phyloP scores from a whole-genome alignment of 2,329 filamentous ascomycete genomes.

The Fusarium albosuccineum region DNA sequence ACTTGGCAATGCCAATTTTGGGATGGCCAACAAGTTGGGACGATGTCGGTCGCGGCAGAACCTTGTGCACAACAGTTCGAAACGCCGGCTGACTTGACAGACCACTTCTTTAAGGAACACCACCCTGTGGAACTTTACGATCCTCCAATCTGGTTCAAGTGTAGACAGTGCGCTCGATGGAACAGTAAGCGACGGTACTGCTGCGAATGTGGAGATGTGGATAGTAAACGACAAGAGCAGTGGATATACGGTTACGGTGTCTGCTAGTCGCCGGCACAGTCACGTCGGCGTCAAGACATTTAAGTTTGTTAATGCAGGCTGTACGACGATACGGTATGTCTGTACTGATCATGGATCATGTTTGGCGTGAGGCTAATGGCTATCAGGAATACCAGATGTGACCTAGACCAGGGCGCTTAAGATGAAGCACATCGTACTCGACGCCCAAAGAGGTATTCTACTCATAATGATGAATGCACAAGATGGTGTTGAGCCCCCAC shows the following conservation, averaged over 20 bases:
- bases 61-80: constrained; percentile 7
- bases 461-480: constrained; percentile 27
- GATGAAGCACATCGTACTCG: constrained; percentile 8
- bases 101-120: constrained; percentile 11
- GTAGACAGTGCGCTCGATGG: constrained; percentile 3
- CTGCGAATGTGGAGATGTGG: constrained; percentile 13
- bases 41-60: background rate
- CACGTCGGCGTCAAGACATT: constrained; percentile 12
- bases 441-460: constrained; percentile 4
- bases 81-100: background rate
- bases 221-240: constrained; percentile 17
- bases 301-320: background rate
- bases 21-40: background rate
- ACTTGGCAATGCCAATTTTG: constrained; percentile 21
- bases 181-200: constrained; percentile 12
- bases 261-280: constrained; percentile 22
- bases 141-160: constrained; percentile 5
- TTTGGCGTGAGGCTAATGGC: background rate
- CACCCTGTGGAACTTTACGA: constrained; percentile 1
- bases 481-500: constrained; percentile 28
- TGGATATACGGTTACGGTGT: constrained; percentile 25
- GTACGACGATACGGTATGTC: background rate
- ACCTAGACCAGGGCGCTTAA: background rate
- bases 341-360: background rate
- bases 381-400: background rate